phyloP scores from a whole-genome alignment of 352 stramenopile genomes.

The Bremia lactucae region DNA sequence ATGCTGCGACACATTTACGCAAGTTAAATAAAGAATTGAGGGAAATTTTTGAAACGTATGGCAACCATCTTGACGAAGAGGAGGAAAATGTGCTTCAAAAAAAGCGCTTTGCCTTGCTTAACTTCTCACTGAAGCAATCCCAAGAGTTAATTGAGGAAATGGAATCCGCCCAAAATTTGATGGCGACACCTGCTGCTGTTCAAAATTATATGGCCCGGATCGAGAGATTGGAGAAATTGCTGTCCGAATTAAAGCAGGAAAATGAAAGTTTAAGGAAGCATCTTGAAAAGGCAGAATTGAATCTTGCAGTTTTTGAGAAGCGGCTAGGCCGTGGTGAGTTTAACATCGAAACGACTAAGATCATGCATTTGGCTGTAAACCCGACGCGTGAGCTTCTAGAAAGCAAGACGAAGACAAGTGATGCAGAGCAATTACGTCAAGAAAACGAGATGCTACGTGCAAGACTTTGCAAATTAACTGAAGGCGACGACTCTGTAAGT shows the following conservation, averaged over 20 bases:
- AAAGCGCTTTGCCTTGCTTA: constrained; percentile 31
- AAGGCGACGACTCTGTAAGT: constrained; percentile 25
- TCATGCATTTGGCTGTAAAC: constrained; percentile 81
- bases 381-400: constrained; percentile 59
- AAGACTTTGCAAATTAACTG: constrained; percentile 29
- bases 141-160: constrained; percentile 38
- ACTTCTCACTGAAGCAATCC: constrained; percentile 36
- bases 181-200: constrained; percentile 29
- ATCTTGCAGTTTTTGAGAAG: constrained; percentile 58
- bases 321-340: constrained; percentile 64
- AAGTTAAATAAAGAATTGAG: constrained; percentile 51
- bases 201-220: constrained; percentile 45
- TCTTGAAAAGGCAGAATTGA: constrained; percentile 53
- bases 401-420: constrained; percentile 23
- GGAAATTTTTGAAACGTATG: constrained; percentile 53
- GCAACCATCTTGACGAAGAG: constrained; percentile 34
- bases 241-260: constrained; percentile 32
- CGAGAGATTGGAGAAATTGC: constrained; percentile 32
- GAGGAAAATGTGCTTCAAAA: constrained; percentile 14
- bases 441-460: constrained; percentile 45
- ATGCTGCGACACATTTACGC: constrained; percentile 32
- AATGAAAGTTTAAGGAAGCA: constrained; percentile 41
- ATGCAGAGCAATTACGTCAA: constrained; percentile 35
- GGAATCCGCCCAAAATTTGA: constrained; percentile 20
- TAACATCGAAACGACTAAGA: constrained; percentile 75